Percentiles rank a stretch among this genome's conserved stretches.
Evolutionary conservation across 2,329 filamentous ascomycete genomes (phyloP).

Genomic region (Chrysoporthe deuterocubensis): DNA sequence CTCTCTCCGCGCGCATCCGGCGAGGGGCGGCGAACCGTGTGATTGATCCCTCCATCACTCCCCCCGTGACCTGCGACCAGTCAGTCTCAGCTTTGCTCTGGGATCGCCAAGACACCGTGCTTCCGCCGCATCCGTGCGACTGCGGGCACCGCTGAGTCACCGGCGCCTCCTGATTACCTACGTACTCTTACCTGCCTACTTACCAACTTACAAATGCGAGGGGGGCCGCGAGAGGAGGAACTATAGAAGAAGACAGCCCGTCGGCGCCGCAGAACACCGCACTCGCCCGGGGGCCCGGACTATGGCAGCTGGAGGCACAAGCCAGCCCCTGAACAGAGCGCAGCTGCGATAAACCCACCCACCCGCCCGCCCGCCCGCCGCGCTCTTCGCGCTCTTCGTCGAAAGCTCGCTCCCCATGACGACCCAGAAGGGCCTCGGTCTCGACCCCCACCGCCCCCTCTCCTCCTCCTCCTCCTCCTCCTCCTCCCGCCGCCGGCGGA

Average conservation of each 20-base stretch:
- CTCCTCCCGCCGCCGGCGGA: not conserved
- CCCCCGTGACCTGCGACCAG: too few relatives aligned
- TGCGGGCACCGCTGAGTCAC: not conserved
- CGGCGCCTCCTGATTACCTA: too few relatives aligned
- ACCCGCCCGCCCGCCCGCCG: too few relatives aligned
- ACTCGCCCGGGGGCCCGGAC: not conserved
- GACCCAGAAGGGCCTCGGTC: conserved; percentile 22
- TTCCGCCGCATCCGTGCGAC: not conserved
- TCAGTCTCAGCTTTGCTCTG: not conserved
- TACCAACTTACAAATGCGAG: too few relatives aligned
- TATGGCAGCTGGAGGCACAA: conserved; percentile 17
- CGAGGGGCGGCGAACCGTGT: not conserved
- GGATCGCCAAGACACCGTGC: not conserved
- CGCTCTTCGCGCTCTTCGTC: too few relatives aligned
- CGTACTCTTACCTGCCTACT: too few relatives aligned
- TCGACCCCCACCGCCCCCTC: conserved; percentile 14
- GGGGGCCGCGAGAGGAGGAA: too few relatives aligned
- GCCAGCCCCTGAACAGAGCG: conserved; percentile 18
- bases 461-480: conserved; percentile 15
- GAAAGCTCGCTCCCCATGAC: conserved; percentile 6
- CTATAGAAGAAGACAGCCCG: not conserved
- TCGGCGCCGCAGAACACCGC: not conserved
- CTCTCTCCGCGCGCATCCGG: too few relatives aligned
- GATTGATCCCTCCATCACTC: too few relatives aligned
- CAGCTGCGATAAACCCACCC: not conserved